Percentiles rank a stretch among this genome's conserved stretches.
Evolutionary conservation across 768 basidiomycete species (phyloP).

Genomic region (Gymnopilus junonius): DNA sequence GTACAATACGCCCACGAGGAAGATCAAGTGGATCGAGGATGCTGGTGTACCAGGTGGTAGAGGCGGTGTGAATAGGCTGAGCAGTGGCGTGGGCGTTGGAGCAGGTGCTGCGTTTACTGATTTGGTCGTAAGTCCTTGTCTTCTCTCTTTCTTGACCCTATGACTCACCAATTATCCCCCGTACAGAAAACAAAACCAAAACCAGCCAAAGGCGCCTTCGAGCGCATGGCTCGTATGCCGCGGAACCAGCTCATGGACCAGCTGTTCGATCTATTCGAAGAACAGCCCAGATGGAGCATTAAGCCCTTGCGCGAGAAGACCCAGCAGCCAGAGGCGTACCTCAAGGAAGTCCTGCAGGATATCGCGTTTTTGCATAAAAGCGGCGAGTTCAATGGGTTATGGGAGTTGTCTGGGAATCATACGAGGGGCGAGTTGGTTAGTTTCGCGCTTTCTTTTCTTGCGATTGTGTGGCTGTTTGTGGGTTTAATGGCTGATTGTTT

Average conservation of each 20-base stretch:
- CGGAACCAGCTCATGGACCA: constrained; percentile 86
- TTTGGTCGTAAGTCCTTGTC: constrained; percentile 61
- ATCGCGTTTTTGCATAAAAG: constrained; percentile 78
- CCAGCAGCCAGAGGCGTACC: constrained; percentile 85
- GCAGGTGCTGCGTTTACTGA: constrained; percentile 61
- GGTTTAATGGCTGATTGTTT: neutral
- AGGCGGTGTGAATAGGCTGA: constrained; percentile 78
- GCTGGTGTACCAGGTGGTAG: constrained; percentile 69
- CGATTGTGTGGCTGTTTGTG: no score
- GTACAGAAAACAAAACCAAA: constrained; percentile 69
- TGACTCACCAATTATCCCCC: neutral
- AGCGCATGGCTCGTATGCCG: constrained; percentile 92
- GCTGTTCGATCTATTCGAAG: constrained; percentile 78
- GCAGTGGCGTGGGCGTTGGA: constrained; percentile 72
- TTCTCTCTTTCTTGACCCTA: constrained; percentile 1
- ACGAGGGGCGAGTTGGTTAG: constrained; percentile 61
- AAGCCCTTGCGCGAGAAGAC: constrained; percentile 77
- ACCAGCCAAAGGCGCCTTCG: constrained; percentile 70
- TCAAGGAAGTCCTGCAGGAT: constrained; percentile 81
- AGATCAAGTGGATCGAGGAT: constrained; percentile 78
- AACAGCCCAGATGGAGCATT: constrained; percentile 83
- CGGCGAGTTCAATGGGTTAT: constrained; percentile 81
- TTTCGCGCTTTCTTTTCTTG: neutral
- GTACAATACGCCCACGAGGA: constrained; percentile 68
- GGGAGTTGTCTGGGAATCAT: constrained; percentile 79